Percentiles rank a stretch among this genome's conserved stretches.
Evolutionary conservation across 1,284 basidiomycete species (phyloP).

Genomic region (Leccinum pachyderme): DNA sequence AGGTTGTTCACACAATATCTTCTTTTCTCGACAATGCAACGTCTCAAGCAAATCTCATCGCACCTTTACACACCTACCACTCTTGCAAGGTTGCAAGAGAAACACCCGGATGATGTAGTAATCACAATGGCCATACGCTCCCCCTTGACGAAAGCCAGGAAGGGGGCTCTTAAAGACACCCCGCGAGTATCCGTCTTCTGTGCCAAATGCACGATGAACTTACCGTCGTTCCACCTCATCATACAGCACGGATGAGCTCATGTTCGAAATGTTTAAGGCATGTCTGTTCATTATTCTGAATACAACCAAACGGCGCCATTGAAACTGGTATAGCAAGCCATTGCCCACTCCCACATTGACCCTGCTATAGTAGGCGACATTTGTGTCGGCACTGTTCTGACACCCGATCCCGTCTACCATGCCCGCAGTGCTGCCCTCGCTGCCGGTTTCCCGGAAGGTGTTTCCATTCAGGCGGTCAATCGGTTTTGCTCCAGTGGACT

Average conservation of each 20-base stretch:
- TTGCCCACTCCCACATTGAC: constrained; percentile 62
- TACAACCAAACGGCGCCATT: not conserved
- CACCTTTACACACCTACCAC: constrained; percentile 50
- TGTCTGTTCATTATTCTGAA: constrained; percentile 1
- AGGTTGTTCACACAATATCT: not conserved
- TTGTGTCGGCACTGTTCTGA: constrained; percentile 70
- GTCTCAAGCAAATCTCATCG: constrained; percentile 63
- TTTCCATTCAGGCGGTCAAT: constrained; percentile 76
- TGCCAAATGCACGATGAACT: not conserved
- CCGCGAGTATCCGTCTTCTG: constrained; percentile 38
- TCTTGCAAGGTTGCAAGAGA: constrained; percentile 46
- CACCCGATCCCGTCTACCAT: constrained; percentile 60
- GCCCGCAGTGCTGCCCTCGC: constrained; percentile 75
- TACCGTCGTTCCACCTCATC: not conserved
- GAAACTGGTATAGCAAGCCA: constrained; percentile 47
- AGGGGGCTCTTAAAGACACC: constrained; percentile 79
- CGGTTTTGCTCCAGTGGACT: constrained; percentile 80
- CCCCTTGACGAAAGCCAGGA: constrained; percentile 73
- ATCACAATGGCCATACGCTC: constrained; percentile 78
- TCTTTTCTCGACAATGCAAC: constrained; percentile 34
- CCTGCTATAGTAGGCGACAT: constrained; percentile 76
- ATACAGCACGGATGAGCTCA: constrained; percentile 68
- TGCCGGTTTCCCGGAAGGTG: constrained; percentile 77
- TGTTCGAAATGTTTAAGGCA: constrained; percentile 77
- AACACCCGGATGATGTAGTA: constrained; percentile 73